These are phyloP conservation scores for Pneumocystis jirovecii DNA, from an alignment of 1,139 yeast species.

Conservation along the genomic window DNA sequence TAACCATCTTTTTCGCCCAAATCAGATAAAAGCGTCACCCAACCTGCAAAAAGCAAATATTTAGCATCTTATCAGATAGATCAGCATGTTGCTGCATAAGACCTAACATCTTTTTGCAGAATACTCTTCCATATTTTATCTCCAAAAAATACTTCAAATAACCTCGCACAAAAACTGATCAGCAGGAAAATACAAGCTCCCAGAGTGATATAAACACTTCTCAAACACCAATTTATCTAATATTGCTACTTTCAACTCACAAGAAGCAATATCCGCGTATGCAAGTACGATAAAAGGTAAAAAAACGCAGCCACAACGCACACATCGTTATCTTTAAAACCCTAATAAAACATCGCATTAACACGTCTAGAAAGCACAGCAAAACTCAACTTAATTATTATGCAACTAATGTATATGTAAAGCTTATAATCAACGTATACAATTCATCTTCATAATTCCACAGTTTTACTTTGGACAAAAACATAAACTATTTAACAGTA, in stretches of 20 bases:
- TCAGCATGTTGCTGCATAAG: neutral
- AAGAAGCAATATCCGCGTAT: neutral
- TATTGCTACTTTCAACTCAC: neutral
- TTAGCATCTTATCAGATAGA: neutral
- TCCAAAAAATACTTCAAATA: constrained; percentile 9
- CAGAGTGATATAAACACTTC: neutral
- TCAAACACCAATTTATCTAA: no score
- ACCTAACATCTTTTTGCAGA: neutral
- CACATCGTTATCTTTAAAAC: neutral
- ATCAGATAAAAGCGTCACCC: constrained; percentile 43
- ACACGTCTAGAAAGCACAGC: neutral
- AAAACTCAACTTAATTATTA: no score
- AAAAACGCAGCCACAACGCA: neutral
- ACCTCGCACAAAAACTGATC: neutral
- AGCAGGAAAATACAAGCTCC: neutral
- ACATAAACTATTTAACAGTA: no score
- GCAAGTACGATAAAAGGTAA: neutral
- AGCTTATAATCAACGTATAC: no score
- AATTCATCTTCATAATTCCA: no score
- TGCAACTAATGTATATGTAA: no score
- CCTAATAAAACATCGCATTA: neutral
- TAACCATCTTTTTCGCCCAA: constrained; percentile 23
- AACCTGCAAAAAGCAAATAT: constrained; percentile 14
- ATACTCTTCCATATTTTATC: neutral
- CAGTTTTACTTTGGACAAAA: no score